A percentile compares a stretch with the other conserved stretches of the same genome.
phyloP scores from a whole-genome alignment of 2,329 filamentous ascomycete species.

The Aspergillus niger region DNA sequence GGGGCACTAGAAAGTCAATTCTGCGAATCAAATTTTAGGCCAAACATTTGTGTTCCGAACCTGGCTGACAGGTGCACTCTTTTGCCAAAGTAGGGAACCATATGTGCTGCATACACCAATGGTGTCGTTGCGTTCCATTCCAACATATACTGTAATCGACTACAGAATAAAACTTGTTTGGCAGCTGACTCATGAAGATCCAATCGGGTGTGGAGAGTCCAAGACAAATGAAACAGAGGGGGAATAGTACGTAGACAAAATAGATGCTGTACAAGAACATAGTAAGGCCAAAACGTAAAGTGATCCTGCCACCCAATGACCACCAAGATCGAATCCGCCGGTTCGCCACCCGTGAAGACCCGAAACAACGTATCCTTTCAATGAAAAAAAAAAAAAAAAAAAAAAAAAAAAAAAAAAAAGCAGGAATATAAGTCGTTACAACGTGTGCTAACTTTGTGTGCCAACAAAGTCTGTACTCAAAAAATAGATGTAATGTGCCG shows the following conservation, averaged over 20 bases:
- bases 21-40: background rate
- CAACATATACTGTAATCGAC: slow-evolving; percentile 7
- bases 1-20: background rate
- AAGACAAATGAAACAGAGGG: slow-evolving; percentile 14
- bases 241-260: slow-evolving; percentile 19
- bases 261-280: slow-evolving; percentile 17
- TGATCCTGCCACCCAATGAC: slow-evolving; percentile 8
- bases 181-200: slow-evolving; percentile 15
- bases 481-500: background rate
- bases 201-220: slow-evolving; percentile 14
- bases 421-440: slow-evolving; percentile 19
- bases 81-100: background rate
- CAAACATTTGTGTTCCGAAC: background rate
- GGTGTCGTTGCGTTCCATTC: slow-evolving; percentile 3
- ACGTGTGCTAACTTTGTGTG: background rate
- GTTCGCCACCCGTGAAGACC: slow-evolving; percentile 19
- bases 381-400: slow-evolving; percentile 3
- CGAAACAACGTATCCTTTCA: slow-evolving; percentile 16
- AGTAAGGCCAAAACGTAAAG: slow-evolving; percentile 5
- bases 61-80: slow-evolving; percentile 2
- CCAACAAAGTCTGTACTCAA: slow-evolving; percentile 4
- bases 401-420: slow-evolving; percentile 6
- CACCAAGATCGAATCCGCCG: slow-evolving; percentile 13
- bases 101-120: slow-evolving; percentile 12
- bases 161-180: slow-evolving; percentile 4